phyloP scores from a whole-genome alignment of 2,329 filamentous ascomycete species.

The Periconia macrospinosa region DNA sequence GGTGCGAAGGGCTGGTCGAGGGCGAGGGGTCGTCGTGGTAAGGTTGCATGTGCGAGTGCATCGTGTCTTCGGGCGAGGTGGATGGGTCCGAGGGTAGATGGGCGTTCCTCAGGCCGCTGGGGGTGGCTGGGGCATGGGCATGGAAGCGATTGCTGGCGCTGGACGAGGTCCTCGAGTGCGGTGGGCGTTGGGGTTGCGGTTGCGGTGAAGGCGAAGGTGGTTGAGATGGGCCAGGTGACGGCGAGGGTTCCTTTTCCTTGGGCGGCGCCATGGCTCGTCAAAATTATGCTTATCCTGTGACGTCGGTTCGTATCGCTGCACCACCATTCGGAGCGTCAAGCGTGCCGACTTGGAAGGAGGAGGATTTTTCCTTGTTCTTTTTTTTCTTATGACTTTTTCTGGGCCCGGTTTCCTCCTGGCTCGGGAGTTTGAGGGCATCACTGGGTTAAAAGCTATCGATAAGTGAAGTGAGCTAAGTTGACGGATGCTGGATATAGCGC shows the following conservation, averaged over 20 bases:
- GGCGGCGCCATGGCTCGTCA: constrained; percentile 18
- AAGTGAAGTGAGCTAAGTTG: background rate
- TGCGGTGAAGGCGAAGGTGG: constrained; percentile 4
- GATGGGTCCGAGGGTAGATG: constrained; percentile 46
- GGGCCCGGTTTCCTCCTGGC: background rate
- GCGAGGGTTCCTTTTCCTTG: constrained; percentile 14
- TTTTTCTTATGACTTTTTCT: too few species aligned
- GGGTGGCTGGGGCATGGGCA: constrained; percentile 39
- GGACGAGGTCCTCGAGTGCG: constrained; percentile 38
- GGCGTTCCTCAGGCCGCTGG: constrained; percentile 46
- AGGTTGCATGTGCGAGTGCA: constrained; percentile 24
- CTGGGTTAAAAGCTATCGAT: background rate
- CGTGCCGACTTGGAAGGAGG: too few species aligned
- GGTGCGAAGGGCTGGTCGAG: constrained; percentile 11
- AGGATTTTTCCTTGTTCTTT: too few species aligned
- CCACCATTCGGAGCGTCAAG: background rate
- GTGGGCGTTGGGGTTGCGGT: constrained; percentile 6
- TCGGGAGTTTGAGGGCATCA: background rate
- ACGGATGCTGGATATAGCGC: background rate
- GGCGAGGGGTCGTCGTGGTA: constrained; percentile 22
- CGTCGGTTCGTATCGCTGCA: background rate
- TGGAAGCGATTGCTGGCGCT: constrained; percentile 27
- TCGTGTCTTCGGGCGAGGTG: constrained; percentile 46
- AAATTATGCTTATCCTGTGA: too few species aligned
- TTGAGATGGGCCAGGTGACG: background rate